These are phyloP conservation scores for Yarrowia sp. DNA, from an alignment of 805 yeast genomes.

Conservation along the genomic window DNA sequence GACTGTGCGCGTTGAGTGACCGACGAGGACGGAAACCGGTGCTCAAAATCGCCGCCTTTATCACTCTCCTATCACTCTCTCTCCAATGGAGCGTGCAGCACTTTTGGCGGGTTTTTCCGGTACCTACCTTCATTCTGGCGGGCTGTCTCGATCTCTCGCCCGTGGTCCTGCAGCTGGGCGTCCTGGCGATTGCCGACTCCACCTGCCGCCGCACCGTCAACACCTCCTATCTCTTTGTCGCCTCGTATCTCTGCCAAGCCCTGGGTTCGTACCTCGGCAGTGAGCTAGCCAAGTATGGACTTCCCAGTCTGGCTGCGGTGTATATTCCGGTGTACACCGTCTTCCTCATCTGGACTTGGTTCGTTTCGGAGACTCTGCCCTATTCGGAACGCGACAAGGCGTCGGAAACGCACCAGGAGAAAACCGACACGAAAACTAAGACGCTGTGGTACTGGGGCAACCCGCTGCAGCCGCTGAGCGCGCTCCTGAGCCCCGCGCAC, in stretches of 20 bases:
- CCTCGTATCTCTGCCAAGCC: not conserved
- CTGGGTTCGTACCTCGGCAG: constrained; percentile 2
- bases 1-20: constrained; percentile 16
- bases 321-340: not conserved
- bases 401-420: not conserved
- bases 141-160: constrained; percentile 7
- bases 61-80: not conserved
- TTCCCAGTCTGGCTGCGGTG: not conserved
- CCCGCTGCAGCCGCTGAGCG: constrained; percentile 16
- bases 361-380: constrained; percentile 13
- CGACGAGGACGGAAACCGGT: constrained; percentile 11
- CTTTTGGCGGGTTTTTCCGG: constrained; percentile 8
- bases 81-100: constrained; percentile 17
- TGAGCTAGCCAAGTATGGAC: constrained; percentile 1
- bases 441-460: constrained; percentile 3
- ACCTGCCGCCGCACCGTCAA: constrained; percentile 21
- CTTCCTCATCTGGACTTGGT: not conserved
- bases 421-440: not conserved
- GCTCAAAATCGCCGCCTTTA: not conserved
- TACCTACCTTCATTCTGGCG: not conserved
- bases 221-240: constrained; percentile 21
- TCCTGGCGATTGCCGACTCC: constrained; percentile 21
- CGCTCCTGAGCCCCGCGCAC: constrained; percentile 6
- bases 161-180: constrained; percentile 12
- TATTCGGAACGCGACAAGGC: constrained; percentile 27